Base-by-base conservation (phyloP, 148 eudicot species). In the Mesembryanthemum crystallinum region DNA sequence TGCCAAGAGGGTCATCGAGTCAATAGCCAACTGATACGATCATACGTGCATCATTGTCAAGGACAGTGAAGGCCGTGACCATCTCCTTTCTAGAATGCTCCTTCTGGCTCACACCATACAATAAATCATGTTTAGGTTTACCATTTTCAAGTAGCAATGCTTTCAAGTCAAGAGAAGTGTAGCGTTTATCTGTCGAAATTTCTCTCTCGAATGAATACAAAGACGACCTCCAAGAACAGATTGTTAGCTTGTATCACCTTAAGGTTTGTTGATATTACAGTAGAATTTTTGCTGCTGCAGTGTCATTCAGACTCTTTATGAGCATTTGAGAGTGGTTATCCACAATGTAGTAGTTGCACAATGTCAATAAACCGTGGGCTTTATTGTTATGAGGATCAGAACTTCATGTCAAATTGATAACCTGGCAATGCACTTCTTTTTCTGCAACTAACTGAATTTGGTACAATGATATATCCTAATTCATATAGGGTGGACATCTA, bases 1-100 rank as follows among this genome's bases (percentile, higher is more conserved):
- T 14, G 99, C 97, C 2, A 92, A 85, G 86, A 95, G 81, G 85
- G 94, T 92, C 76, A 92, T 95, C 32, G 96, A 88, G 11, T 5
- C 89, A 28, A 93, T 86, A 84, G 81, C 92, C 42, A 77, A 80
- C 25, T 89, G 80, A 86, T 24, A 68, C 13, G 5, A 71, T n/a
- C n/a, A 35, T 3, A 35, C 4, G 4, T 35, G 33, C 33, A 35
- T 18, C 71, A 29, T 60, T 23, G 23, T 14, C 7, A 49, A 49
- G 70, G 45, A 52, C 70, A 24, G 29, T 24, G 42, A 63, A 63
- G 54, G 45, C 24, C 20, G 24, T 42, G 60, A 15, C 33, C 18
- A 18, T 64, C 54, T 11, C 24, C 42, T 27, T 42, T 24, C 13
- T 32, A 45, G 29, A 12, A 35, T 21, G 4, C 60, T 69, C 39